Conservation (phyloP, 1,139 yeast genomes). For the Lodderomyces beijingensis region DNA sequence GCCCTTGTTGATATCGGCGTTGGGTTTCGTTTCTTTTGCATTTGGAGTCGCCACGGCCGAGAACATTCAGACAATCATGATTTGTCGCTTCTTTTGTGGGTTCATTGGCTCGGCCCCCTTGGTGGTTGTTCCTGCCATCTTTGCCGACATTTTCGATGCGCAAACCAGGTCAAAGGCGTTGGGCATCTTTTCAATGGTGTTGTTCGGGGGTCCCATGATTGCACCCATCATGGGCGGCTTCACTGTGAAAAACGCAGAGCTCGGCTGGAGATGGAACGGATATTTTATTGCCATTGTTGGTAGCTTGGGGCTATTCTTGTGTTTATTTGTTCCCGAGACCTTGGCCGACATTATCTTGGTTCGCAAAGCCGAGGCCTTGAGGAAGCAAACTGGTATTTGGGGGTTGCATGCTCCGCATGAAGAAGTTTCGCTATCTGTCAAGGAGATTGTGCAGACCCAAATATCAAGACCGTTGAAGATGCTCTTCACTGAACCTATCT, state of each 20-base stretch:
- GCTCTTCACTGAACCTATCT: conserved; percentile 69
- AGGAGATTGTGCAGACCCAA: conserved; percentile 65
- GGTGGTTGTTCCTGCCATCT: conserved; percentile 40
- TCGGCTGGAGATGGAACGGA: conserved; percentile 58
- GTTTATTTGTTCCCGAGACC: conserved; percentile 42
- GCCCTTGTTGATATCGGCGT: conserved; percentile 25
- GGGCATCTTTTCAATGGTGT: conserved; percentile 27
- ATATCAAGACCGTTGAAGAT: conserved; percentile 65
- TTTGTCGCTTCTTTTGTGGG: conserved; percentile 40
- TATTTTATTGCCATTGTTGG: conserved; percentile 52
- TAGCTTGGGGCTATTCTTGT: conserved; percentile 24
- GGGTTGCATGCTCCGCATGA: conserved; percentile 84
- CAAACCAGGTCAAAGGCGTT: conserved; percentile 34
- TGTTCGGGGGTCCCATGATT: conserved; percentile 45
- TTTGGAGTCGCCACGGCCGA: conserved; percentile 39
- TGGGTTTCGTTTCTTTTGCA: conserved; percentile 31
- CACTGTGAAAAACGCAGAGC: conserved; percentile 23
- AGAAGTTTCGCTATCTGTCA: conserved; percentile 54
- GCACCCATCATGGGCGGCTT: conserved; percentile 39
- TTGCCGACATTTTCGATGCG: conserved; percentile 36
- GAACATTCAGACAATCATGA: conserved; percentile 36
- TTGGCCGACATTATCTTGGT: conserved; percentile 50
- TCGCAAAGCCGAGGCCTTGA: conserved; percentile 54
- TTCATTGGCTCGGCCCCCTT: conserved; percentile 39
- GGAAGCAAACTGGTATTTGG: conserved; percentile 62